phyloP scores from a whole-genome alignment of 2,329 filamentous ascomycete genomes.

The Colletotrichum kahawae region DNA sequence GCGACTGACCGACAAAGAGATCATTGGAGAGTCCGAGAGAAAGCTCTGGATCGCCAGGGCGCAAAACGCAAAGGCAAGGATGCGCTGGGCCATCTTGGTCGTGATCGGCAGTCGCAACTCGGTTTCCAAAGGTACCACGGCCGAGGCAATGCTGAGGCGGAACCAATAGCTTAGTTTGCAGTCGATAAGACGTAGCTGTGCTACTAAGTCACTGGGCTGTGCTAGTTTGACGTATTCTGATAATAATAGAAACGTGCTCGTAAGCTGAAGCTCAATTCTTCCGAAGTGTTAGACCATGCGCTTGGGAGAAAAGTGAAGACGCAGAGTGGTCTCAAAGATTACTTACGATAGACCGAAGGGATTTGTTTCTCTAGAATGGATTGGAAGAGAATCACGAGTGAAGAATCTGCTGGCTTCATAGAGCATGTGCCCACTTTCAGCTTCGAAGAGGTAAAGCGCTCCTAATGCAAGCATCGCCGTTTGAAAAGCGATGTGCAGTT shows the following conservation, averaged over 20 bases:
- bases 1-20: too few relatives aligned
- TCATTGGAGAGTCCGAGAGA: not conserved
- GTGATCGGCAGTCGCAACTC: not conserved
- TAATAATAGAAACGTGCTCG: not conserved
- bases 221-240: not conserved
- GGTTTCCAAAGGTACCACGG: not conserved
- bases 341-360: not conserved
- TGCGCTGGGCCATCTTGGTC: not conserved
- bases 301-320: not conserved
- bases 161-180: not conserved
- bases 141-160: not conserved
- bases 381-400: not conserved
- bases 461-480: not conserved
- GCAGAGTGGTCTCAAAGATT: not conserved
- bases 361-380: not conserved
- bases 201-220: not conserved
- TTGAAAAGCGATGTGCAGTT: not conserved
- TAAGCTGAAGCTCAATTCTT: not conserved
- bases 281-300: not conserved
- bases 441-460: not conserved
- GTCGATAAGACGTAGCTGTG: not conserved
- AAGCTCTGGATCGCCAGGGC: not conserved
- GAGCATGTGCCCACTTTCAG: not conserved
- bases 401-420: not conserved
- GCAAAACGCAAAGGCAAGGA: not conserved